Evolutionary conservation across 2,329 filamentous ascomycete genomes (phyloP).

Genomic region (Cladosporium sp.): DNA sequence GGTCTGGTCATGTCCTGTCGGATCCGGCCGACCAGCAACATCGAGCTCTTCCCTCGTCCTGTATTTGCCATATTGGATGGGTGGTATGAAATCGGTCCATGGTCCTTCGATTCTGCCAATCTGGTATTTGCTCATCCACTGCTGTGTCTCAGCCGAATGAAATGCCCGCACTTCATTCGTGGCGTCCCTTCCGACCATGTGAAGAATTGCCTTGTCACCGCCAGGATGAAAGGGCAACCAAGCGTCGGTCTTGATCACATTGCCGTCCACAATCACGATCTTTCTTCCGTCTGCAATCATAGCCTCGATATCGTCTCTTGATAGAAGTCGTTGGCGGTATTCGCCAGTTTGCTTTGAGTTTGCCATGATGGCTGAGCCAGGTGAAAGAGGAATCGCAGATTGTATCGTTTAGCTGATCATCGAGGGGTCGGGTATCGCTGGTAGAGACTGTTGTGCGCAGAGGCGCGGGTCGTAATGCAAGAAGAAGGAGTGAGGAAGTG

Average conservation of each 20-base stretch:
- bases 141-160: constrained; percentile 73
- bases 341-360: constrained; percentile 10
- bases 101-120: constrained; percentile 76
- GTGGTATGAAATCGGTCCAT: constrained; percentile 86
- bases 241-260: constrained; percentile 80
- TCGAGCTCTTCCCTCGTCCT: constrained; percentile 46
- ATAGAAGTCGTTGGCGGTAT: constrained; percentile 22
- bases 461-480: background rate
- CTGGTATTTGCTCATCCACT: constrained; percentile 75
- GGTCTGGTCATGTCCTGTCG: constrained; percentile 29
- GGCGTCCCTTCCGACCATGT: constrained; percentile 70
- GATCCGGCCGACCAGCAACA: constrained; percentile 6
- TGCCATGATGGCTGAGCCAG: constrained; percentile 16
- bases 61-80: constrained; percentile 85
- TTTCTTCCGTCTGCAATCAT: constrained; percentile 77
- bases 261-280: constrained; percentile 75
- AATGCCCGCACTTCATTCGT: constrained; percentile 96
- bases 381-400: background rate
- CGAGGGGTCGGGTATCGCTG: background rate
- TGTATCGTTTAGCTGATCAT: no score
- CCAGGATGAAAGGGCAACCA: constrained; percentile 91
- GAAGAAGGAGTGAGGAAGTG: background rate
- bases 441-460: background rate
- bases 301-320: constrained; percentile 57
- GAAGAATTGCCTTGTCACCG: constrained; percentile 82